These are phyloP conservation scores for Ilyonectria sp. DNA, from an alignment of 2,329 filamentous ascomycete species.

Conservation along the genomic window DNA sequence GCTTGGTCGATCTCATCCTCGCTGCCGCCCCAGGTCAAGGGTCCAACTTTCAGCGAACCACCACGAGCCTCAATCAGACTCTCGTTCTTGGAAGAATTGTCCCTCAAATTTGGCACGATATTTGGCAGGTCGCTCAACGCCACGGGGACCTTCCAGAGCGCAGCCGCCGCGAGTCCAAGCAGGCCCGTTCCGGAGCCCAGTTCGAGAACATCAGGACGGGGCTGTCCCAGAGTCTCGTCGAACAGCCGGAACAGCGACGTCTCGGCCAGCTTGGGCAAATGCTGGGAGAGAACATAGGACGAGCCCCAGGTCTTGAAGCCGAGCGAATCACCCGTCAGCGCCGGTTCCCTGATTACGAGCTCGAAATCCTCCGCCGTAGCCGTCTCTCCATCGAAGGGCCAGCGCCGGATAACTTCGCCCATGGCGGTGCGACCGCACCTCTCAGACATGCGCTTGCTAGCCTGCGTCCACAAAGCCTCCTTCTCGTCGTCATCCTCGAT, in stretches of 20 bases:
- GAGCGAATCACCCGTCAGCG: conserved; percentile 88
- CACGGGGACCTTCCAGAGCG: conserved; percentile 76
- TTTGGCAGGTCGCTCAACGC: conserved; percentile 85
- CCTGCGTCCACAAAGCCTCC: conserved; percentile 82
- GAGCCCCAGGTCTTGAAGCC: conserved; percentile 98
- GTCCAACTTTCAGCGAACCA: conserved; percentile 72
- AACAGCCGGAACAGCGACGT: conserved; percentile 64
- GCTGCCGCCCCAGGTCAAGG: conserved; percentile 81
- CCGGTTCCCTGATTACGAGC: conserved; percentile 86
- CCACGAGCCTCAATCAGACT: conserved; percentile 67
- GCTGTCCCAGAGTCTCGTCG: conserved; percentile 50
- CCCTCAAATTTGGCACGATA: conserved; percentile 86
- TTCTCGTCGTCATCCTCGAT: conserved; percentile 75
- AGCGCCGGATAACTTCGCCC: conserved; percentile 69
- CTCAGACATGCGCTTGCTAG: conserved; percentile 85
- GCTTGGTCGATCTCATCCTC: conserved; percentile 60
- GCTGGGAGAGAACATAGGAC: conserved; percentile 85
- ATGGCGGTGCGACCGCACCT: conserved; percentile 81
- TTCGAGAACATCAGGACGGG: conserved; percentile 72
- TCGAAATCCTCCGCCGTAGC: conserved; percentile 63
- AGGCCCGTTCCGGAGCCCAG: conserved; percentile 92
- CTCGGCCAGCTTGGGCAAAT: conserved; percentile 68
- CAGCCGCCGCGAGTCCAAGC: conserved; percentile 88
- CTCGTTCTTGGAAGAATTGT: conserved; percentile 79
- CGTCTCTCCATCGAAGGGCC: conserved; percentile 62